Evolutionary conservation across 1,284 basidiomycete species (phyloP), one percentile per base, ranked within the genome.

Genomic region (Apiotrichum gracile): DNA sequence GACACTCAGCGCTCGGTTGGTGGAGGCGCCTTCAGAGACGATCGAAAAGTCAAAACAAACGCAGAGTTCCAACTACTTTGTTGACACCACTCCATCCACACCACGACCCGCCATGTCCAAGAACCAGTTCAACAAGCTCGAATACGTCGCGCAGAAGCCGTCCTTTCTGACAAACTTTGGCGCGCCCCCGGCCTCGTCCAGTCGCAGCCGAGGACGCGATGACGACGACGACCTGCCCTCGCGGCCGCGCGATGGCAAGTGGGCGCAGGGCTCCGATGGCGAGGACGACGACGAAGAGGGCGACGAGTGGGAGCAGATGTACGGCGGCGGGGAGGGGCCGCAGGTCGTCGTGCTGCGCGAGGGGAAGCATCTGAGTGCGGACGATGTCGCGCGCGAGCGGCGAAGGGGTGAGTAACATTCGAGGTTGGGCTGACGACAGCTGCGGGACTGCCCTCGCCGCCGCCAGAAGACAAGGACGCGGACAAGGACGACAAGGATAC

Each of bases 271-370:
- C 8, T 61, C 58, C 43, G 69, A 70, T 52, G 65, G 66, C 44
- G 51, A 51, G 47, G 33, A 48, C 26, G 53, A 55, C 21, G 78
- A 83, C 61, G 80, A 86, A 31, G 85, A 84, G 0, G 81, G 79
- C 25, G 83, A 84, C 56, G 83, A 89, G 61, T 83, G 82, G 39
- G 86, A 86, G 41, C 86, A 84, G 63, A 83, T 79, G 21, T 83
- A 83, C 52, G 86, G 89, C 19, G 82, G 72, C 0, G 89, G 91
- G 61, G 89, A 92, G 73, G 84, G 81, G 60, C 89, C 89, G 9
- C 86, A 88, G 68, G 83, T 92, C 4, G 87, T 92, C 2, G 89
- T 92, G 10, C 69, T 92, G 61, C 87, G 81, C 66, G 82, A 86
- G 63, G 89, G 89, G 26, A 90, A 88, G 66, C 90, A 92, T 75